Evolutionary conservation across 2,329 filamentous ascomycete species (phyloP).

Genomic region (Monosporascus sp.): DNA sequence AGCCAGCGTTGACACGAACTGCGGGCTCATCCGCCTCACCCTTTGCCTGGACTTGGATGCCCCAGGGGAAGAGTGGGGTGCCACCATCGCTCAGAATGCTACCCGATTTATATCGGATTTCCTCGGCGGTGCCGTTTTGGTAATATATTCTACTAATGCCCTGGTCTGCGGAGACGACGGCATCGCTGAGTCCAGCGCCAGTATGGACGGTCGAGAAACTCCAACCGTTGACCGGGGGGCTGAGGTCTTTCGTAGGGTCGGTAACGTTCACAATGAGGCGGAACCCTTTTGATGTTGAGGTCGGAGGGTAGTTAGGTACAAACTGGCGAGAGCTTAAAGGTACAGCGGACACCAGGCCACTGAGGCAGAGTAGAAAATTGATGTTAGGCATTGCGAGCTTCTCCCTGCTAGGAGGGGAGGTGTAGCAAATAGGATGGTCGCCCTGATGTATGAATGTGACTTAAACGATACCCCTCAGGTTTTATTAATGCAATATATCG

Average conservation of each 20-base stretch:
- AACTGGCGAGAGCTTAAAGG: background rate
- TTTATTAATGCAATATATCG: too few relatives aligned
- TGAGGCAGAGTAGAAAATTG: background rate
- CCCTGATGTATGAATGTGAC: too few relatives aligned
- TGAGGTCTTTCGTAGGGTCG: conserved; percentile 33
- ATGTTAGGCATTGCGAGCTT: background rate
- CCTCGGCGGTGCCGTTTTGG: conserved; percentile 39
- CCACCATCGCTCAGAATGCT: conserved; percentile 37
- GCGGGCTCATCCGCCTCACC: conserved; percentile 19
- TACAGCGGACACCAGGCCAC: background rate
- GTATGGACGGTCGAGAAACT: conserved; percentile 37
- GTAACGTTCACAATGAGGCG: conserved; percentile 41
- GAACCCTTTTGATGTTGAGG: conserved; percentile 27
- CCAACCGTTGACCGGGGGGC: conserved; percentile 34
- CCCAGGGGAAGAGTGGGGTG: conserved; percentile 32
- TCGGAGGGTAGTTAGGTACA: conserved; percentile 14
- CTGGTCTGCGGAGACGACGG: conserved; percentile 25
- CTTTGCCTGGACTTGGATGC: conserved; percentile 26
- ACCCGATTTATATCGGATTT: conserved; percentile 25
- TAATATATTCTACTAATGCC: conserved; percentile 36
- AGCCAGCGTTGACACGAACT: conserved; percentile 31
- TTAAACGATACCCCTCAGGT: too few relatives aligned
- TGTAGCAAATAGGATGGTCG: too few relatives aligned
- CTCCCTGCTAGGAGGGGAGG: background rate
- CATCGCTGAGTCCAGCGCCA: conserved; percentile 35